Evolutionary conservation across 257 asterid genomes (phyloP).

Genomic region (Nyctanthes arbortristis): DNA sequence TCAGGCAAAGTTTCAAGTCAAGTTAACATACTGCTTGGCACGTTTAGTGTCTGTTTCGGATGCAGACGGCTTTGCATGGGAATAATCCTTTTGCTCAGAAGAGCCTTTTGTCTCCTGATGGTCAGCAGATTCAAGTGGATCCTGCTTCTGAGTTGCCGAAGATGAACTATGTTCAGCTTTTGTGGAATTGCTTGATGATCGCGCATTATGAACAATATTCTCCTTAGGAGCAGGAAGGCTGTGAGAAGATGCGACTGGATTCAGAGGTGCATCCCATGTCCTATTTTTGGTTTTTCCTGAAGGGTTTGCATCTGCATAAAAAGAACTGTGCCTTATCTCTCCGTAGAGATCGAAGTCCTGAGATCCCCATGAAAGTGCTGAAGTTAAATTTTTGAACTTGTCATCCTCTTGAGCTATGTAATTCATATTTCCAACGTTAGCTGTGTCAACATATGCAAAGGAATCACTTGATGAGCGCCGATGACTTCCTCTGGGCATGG

Average conservation of each 20-base stretch:
- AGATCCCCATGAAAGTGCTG: conserved; percentile 67
- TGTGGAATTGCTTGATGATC: conserved; percentile 42
- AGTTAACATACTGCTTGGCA: conserved; percentile 82
- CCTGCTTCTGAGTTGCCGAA: conserved; percentile 52
- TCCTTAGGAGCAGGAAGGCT: conserved; percentile 59
- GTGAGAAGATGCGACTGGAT: conserved; percentile 45
- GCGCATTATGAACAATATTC: conserved; percentile 39
- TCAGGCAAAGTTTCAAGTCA: conserved; percentile 14
- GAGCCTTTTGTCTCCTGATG: conserved; percentile 53
- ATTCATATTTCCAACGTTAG: conserved; percentile 41
- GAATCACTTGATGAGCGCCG: conserved; percentile 98
- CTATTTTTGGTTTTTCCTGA: conserved; percentile 50
- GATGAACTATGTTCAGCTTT: conserved; percentile 58
- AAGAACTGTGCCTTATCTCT: conserved; percentile 48
- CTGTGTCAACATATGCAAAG: conserved; percentile 64
- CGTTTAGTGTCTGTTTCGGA: conserved; percentile 86
- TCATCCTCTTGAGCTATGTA: conserved; percentile 54
- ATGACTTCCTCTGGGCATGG: conserved; percentile 81
- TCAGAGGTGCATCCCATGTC: conserved; percentile 57
- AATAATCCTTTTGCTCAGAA: conserved; percentile 51
- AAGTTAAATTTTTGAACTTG: conserved; percentile 43
- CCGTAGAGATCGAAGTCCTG: conserved; percentile 59
- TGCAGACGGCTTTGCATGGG: conserved; percentile 49
- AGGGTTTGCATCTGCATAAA: conserved; percentile 47
- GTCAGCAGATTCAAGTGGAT: conserved; percentile 49